phyloP scores from a whole-genome alignment of 169 alveolate species.

The Miamiensis avidus region DNA sequence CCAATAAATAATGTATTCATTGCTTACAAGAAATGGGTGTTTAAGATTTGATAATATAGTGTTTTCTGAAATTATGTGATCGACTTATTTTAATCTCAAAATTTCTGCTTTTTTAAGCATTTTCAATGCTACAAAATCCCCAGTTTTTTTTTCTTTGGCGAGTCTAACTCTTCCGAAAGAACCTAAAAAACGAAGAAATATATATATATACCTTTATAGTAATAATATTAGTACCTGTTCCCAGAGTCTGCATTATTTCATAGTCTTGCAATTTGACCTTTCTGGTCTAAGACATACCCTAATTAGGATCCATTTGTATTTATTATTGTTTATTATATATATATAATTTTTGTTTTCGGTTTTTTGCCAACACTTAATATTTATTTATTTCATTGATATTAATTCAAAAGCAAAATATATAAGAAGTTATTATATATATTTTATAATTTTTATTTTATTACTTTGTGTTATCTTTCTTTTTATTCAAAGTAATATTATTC shows the following conservation, averaged over 20 bases:
- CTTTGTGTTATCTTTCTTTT: too few species aligned
- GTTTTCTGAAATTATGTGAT: constrained; percentile 59
- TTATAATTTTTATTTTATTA: too few species aligned
- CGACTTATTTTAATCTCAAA: constrained; percentile 61
- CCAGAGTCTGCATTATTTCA: constrained; percentile 66
- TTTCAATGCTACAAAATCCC: constrained; percentile 64
- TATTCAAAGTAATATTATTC: too few species aligned
- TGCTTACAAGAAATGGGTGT: constrained; percentile 66
- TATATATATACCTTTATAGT: neutral
- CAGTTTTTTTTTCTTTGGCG: constrained; percentile 59
- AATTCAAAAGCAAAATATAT: too few species aligned
- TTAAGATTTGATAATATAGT: constrained; percentile 56
- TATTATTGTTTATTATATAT: too few species aligned
- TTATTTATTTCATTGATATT: too few species aligned
- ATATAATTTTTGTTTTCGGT: too few species aligned
- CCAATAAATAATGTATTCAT: neutral
- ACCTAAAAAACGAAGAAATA: constrained; percentile 21
- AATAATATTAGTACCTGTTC: constrained; percentile 56
- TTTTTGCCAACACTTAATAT: too few species aligned
- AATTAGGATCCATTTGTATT: too few species aligned
- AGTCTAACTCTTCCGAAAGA: constrained; percentile 62
- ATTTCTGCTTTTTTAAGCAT: constrained; percentile 67
- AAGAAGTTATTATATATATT: too few species aligned
- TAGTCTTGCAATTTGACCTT: constrained; percentile 58
- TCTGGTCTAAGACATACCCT: too few species aligned